Evolutionary conservation across 225 moss, liverwort and hornwort species (phyloP).

Genomic region (Marchantia paleacea): DNA sequence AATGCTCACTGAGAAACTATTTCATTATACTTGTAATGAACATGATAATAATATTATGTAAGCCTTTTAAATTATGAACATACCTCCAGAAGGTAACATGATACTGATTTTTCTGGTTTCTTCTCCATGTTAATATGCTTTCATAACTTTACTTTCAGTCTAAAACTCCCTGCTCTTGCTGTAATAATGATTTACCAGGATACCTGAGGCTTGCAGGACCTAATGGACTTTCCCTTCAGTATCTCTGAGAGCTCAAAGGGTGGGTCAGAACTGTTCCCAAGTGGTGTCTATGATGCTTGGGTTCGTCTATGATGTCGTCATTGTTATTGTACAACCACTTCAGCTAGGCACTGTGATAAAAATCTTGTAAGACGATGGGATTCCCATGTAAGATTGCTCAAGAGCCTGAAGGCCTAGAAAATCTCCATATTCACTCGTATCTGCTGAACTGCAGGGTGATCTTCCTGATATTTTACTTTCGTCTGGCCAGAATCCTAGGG

Average conservation of each 20-base stretch:
- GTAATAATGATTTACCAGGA: background rate
- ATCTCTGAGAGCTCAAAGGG: background rate
- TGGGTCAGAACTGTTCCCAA: background rate
- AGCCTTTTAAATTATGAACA: background rate
- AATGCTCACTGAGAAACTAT: background rate
- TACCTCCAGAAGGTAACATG: background rate
- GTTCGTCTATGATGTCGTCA: background rate
- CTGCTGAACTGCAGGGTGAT: background rate
- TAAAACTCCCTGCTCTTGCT: background rate
- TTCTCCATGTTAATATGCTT: background rate
- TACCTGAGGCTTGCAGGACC: background rate
- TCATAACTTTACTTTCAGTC: background rate
- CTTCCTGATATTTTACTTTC: background rate
- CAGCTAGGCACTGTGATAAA: background rate
- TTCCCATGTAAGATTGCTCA: constrained; percentile 1
- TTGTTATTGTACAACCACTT: background rate
- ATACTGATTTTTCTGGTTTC: background rate
- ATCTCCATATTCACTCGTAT: background rate
- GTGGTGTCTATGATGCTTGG: background rate
- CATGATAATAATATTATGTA: background rate
- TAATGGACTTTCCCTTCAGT: background rate
- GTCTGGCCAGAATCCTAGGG: background rate
- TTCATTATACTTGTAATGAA: background rate
- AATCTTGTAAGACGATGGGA: background rate
- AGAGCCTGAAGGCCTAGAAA: background rate